A percentile compares a stretch with the other conserved stretches of the same genome.
Conservation (phyloP, 805 yeast species). For the Deakozyma indianensis region DNA sequence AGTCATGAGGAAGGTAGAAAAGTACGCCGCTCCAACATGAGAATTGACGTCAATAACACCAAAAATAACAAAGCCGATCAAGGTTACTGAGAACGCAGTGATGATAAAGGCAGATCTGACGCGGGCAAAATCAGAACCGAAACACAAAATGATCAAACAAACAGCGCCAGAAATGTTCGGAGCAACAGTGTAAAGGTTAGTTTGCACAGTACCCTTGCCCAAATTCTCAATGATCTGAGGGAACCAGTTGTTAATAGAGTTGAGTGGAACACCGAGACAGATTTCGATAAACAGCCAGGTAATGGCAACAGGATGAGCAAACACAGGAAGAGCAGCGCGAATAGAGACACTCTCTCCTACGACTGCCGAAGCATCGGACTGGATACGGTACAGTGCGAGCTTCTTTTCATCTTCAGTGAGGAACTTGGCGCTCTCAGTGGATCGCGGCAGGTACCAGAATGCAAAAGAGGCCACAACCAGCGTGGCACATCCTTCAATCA, state of each 20-base stretch:
- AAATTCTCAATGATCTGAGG: slow-evolving; percentile 40
- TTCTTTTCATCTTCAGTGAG: slow-evolving; percentile 27
- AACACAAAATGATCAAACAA: slow-evolving; percentile 25
- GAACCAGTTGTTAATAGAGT: slow-evolving; percentile 35
- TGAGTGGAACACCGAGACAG: slow-evolving; percentile 34
- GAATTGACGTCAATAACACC: slow-evolving; percentile 28
- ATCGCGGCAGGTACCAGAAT: slow-evolving; percentile 24
- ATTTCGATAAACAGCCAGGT: slow-evolving; percentile 33
- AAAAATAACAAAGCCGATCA: slow-evolving; percentile 33
- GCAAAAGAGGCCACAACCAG: slow-evolving; percentile 24
- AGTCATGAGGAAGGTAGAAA: slow-evolving; percentile 33
- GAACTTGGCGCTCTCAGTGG: slow-evolving; percentile 23
- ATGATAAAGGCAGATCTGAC: slow-evolving; percentile 27
- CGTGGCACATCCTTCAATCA: slow-evolving; percentile 32
- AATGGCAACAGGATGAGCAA: slow-evolving; percentile 30
- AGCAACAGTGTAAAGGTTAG: slow-evolving; percentile 51
- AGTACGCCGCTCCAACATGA: slow-evolving; percentile 29
- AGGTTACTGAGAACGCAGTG: slow-evolving; percentile 25
- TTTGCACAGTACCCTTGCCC: slow-evolving; percentile 52
- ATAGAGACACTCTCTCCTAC: slow-evolving; percentile 24
- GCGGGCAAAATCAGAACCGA: slow-evolving; percentile 27
- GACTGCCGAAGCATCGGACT: slow-evolving; percentile 32
- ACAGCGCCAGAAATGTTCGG: slow-evolving; percentile 36
- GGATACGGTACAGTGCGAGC: slow-evolving; percentile 18
- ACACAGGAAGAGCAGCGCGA: slow-evolving; percentile 29